These are phyloP conservation scores for Russula vinacea DNA, from an alignment of 768 basidiomycete genomes.

Conservation along the genomic window DNA sequence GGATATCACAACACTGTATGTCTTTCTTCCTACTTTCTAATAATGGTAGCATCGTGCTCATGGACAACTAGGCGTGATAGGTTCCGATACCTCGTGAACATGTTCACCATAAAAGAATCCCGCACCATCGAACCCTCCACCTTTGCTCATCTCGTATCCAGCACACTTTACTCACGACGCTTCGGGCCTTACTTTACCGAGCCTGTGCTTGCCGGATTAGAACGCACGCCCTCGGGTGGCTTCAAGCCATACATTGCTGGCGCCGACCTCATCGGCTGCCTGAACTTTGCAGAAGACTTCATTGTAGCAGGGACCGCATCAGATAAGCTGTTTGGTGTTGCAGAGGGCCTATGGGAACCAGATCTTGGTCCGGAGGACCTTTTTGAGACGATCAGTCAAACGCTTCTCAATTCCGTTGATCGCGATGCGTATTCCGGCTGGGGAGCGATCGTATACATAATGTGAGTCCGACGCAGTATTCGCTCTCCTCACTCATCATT, in stretches of 20 bases:
- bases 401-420: constrained; percentile 90
- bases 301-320: constrained; percentile 93
- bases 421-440: constrained; percentile 96
- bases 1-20: constrained; percentile 88
- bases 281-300: constrained; percentile 95
- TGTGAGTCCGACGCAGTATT: constrained; percentile 54
- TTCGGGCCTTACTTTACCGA: constrained; percentile 97
- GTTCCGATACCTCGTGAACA: constrained; percentile 92
- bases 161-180: constrained; percentile 91
- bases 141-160: constrained; percentile 92
- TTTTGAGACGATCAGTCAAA: constrained; percentile 98
- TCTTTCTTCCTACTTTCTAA: constrained; percentile 7
- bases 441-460: constrained; percentile 93
- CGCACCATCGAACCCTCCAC: constrained; percentile 94
- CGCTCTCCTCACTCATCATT: constrained; percentile 18
- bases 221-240: constrained; percentile 64
- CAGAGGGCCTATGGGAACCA: constrained; percentile 98
- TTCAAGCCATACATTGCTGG: constrained; percentile 92
- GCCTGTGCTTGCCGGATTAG: constrained; percentile 92
- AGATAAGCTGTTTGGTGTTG: constrained; percentile 91
- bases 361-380: constrained; percentile 94
- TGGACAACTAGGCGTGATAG: constrained; percentile 64
- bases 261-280: constrained; percentile 89
- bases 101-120: constrained; percentile 99
- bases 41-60: not conserved